phyloP scores from a whole-genome alignment of 2,329 filamentous ascomycete genomes.

The Aspergillus pseudoterreus region DNA sequence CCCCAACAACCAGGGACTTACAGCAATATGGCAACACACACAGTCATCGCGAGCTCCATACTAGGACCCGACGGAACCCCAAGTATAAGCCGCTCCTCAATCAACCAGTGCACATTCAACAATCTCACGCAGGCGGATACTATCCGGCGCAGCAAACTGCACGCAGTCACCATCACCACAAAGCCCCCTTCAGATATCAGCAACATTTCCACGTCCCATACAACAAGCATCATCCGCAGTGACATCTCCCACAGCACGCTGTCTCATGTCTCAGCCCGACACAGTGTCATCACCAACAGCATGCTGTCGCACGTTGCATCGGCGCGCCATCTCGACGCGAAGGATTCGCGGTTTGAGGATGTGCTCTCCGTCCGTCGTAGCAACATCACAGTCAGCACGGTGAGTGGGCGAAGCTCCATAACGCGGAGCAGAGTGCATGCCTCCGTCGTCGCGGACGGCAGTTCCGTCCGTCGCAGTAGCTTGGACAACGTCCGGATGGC shows the following conservation, averaged over 20 bases:
- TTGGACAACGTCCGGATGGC: slow-evolving; percentile 9
- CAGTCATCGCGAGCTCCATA: background rate
- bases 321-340: slow-evolving; percentile 7
- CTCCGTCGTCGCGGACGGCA: slow-evolving; percentile 11
- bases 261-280: slow-evolving; percentile 10
- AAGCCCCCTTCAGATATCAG: background rate
- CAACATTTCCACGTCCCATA: background rate
- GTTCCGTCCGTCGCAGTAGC: slow-evolving; percentile 10
- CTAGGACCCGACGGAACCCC: background rate
- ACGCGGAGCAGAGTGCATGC: slow-evolving; percentile 9
- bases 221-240: slow-evolving; percentile 14
- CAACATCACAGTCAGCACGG: slow-evolving; percentile 11
- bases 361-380: slow-evolving; percentile 12
- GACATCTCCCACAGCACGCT: slow-evolving; percentile 15
- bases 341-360: slow-evolving; percentile 12
- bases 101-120: slow-evolving; percentile 9
- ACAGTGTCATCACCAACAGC: slow-evolving; percentile 13
- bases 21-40: background rate
- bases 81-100: slow-evolving; percentile 4
- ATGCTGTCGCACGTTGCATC: slow-evolving; percentile 14
- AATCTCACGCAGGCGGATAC: slow-evolving; percentile 10
- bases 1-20: too few species aligned
- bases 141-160: slow-evolving; percentile 9
- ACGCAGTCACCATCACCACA: slow-evolving; percentile 3
- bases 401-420: slow-evolving; percentile 12